Evolutionary conservation across 139 green algal genomes (phyloP).

Genomic region (Pleodorina starrii): DNA sequence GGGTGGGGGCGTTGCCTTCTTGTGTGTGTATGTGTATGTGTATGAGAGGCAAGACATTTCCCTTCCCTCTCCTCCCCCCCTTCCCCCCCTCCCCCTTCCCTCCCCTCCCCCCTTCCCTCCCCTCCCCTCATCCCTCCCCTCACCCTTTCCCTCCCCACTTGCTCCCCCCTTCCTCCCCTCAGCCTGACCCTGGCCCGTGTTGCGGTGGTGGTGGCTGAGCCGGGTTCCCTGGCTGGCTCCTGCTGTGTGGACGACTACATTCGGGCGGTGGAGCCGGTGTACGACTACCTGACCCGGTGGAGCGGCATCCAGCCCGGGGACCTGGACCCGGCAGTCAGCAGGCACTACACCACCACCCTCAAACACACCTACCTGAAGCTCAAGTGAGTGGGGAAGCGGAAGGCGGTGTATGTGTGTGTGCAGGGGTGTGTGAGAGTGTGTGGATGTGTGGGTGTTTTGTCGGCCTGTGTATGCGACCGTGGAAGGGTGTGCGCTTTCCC

Average conservation of each 20-base stretch:
- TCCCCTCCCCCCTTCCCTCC: neutral
- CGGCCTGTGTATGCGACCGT: neutral
- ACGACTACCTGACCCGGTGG: constrained; percentile 95
- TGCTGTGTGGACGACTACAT: constrained; percentile 96
- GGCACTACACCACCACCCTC: constrained; percentile 92
- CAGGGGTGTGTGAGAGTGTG: neutral
- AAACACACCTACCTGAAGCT: constrained; percentile 75
- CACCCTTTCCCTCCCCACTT: neutral
- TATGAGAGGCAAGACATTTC: neutral
- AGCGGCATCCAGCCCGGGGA: constrained; percentile 80
- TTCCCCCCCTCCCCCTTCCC: neutral
- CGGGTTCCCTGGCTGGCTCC: constrained; percentile 70
- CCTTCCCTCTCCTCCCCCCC: neutral
- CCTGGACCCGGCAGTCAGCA: constrained; percentile 79
- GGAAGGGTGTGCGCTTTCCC: too few species aligned
- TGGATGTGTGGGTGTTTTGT: neutral
- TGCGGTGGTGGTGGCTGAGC: constrained; percentile 89
- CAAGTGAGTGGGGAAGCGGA: constrained; percentile 20
- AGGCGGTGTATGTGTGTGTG: neutral
- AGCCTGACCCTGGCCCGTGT: constrained; percentile 92
- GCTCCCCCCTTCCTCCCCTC: neutral
- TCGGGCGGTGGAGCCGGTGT: constrained; percentile 88
- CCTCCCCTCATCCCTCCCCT: neutral
- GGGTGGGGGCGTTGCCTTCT: too few species aligned
- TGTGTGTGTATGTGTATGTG: too few species aligned